Evolutionary conservation across 75 land plant genomes (phyloP).

Genomic region (Selaginella moellendorffii): DNA sequence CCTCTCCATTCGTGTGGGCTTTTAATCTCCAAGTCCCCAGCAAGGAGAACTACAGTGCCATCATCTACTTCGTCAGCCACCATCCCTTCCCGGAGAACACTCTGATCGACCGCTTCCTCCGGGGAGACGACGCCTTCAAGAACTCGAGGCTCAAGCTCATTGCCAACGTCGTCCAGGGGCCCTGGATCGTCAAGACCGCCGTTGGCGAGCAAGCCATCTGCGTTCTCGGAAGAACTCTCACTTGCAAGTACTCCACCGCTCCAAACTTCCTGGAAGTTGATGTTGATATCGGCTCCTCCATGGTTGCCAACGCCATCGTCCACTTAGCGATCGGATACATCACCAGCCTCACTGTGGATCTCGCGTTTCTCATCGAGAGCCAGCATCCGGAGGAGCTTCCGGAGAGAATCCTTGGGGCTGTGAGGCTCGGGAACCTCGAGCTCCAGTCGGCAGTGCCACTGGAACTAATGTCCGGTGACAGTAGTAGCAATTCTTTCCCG

Average conservation of each 20-base stretch:
- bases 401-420: conserved; percentile 75
- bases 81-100: conserved; percentile 56
- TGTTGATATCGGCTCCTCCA: conserved; percentile 86
- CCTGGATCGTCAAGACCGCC: conserved; percentile 94
- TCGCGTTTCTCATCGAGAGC: conserved; percentile 85
- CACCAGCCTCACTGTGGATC: conserved; percentile 66
- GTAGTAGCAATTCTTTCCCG: too few species aligned
- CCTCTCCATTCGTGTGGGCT: conserved; percentile 5
- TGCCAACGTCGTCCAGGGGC: conserved; percentile 89
- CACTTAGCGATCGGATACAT: conserved; percentile 93
- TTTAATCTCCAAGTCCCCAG: conserved; percentile 53
- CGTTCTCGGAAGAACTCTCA: conserved; percentile 65
- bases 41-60: conserved; percentile 74
- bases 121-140: conserved; percentile 66
- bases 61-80: conserved; percentile 55
- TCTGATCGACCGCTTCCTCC: conserved; percentile 57
- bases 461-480: too few species aligned
- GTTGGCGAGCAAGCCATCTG: conserved; percentile 99
- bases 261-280: conserved; percentile 67
- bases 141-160: conserved; percentile 84
- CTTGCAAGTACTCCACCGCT: conserved; percentile 46
- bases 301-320: conserved; percentile 92
- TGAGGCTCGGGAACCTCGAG: conserved; percentile 70
- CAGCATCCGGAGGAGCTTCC: conserved; percentile 80
- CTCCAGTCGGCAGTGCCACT: conserved; percentile 48